Evolutionary conservation across 148 eudicot genomes (phyloP).

Genomic region (Arbutus unedo): DNA sequence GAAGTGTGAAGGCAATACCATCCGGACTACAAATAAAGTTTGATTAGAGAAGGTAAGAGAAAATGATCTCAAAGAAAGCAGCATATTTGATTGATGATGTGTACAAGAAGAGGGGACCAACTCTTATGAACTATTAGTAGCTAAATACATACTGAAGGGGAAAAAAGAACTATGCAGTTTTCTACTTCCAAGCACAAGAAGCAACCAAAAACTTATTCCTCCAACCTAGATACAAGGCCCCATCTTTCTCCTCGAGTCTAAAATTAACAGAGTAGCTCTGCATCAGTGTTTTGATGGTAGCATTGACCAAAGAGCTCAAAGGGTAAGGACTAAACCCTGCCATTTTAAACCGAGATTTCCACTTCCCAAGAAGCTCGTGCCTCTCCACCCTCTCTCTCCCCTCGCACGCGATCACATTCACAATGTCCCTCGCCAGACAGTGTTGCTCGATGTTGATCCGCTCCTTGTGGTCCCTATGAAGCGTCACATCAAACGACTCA

Average conservation of each 20-base stretch:
- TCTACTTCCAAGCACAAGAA: conserved; percentile 38
- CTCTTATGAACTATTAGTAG: conserved; percentile 6
- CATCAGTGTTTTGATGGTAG: conserved; percentile 31
- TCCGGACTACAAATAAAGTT: not conserved
- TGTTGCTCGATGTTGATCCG: conserved; percentile 51
- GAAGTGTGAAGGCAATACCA: too few species aligned
- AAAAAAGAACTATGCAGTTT: not conserved
- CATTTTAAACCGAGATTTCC: conserved; percentile 37
- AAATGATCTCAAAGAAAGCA: not conserved
- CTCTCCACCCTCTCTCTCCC: conserved; percentile 46
- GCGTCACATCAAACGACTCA: conserved; percentile 44
- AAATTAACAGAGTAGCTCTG: conserved; percentile 25
- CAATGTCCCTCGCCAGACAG: conserved; percentile 48
- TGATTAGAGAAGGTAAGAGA: not conserved
- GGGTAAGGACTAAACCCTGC: conserved; percentile 35
- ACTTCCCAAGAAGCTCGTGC: conserved; percentile 36
- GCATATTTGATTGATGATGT: not conserved
- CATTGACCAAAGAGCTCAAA: conserved; percentile 35
- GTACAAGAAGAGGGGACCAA: not conserved
- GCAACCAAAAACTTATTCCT: conserved; percentile 35
- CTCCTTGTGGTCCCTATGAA: conserved; percentile 40
- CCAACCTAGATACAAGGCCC: conserved; percentile 43
- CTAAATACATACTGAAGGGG: not conserved
- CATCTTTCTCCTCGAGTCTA: conserved; percentile 35
- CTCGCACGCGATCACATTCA: conserved; percentile 47